A percentile compares a stretch with the other conserved stretches of the same genome.
phyloP scores from a whole-genome alignment of 2,329 filamentous ascomycete genomes.

The Diplocarpon mali region DNA sequence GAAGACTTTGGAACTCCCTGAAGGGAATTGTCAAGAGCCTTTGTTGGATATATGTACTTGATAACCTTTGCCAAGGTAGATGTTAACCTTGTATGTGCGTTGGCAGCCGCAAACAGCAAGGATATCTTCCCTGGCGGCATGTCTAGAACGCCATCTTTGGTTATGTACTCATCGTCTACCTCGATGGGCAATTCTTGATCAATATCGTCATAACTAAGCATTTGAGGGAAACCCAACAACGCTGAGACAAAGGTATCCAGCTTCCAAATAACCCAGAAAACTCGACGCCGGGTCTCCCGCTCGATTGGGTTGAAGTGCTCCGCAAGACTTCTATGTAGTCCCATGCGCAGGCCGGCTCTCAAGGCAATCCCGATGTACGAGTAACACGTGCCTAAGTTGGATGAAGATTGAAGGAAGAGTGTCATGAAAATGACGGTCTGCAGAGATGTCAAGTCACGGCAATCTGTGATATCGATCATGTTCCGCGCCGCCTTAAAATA shows the following conservation, averaged over 20 bases:
- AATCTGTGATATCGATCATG: conserved; percentile 56
- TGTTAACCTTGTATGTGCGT: conserved; percentile 54
- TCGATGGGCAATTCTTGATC: conserved; percentile 55
- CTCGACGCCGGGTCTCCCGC: conserved; percentile 49
- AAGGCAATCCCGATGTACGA: conserved; percentile 70
- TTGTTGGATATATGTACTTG: conserved; percentile 54
- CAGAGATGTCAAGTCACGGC: conserved; percentile 61
- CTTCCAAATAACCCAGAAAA: conserved; percentile 58
- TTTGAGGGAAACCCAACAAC: conserved; percentile 53
- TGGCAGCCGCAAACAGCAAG: conserved; percentile 49
- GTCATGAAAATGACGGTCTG: conserved; percentile 73
- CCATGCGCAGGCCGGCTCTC: conserved; percentile 64
- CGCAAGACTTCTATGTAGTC: conserved; percentile 62
- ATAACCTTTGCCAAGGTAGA: conserved; percentile 53
- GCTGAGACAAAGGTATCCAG: conserved; percentile 63
- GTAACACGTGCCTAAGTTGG: conserved; percentile 70
- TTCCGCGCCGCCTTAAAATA: conserved; percentile 60
- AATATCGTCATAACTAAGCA: conserved; percentile 53
- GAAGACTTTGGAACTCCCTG: conserved; percentile 30
- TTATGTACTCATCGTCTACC: conserved; percentile 58
- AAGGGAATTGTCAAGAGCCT: conserved; percentile 39
- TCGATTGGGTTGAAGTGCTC: conserved; percentile 52
- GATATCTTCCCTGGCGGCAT: conserved; percentile 45
- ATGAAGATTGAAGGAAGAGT: conserved; percentile 68
- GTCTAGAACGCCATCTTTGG: conserved; percentile 41